These are phyloP conservation scores for Tricholoma bakamatsutake DNA, from an alignment of 768 basidiomycete species.

Conservation along the genomic window DNA sequence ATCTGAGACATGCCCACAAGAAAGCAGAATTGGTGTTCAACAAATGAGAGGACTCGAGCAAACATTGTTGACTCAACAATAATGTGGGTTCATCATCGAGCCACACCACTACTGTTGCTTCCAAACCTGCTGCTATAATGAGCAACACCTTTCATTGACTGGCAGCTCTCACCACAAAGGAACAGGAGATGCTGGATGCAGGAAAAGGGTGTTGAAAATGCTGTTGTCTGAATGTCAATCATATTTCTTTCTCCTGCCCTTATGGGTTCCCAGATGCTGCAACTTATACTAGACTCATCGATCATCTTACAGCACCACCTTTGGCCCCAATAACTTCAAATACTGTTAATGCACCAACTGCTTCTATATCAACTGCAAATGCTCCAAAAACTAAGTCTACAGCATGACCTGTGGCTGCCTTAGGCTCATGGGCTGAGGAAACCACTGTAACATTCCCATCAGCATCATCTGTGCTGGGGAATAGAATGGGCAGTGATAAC, in stretches of 20 bases:
- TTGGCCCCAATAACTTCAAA: neutral
- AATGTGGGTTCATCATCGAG: too few species aligned
- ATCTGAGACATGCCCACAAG: too few species aligned
- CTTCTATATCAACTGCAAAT: neutral
- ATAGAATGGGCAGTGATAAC: too few species aligned
- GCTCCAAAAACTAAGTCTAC: too few species aligned
- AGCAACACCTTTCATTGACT: neutral
- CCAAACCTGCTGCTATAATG: slow-evolving; percentile 22
- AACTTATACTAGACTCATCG: too few species aligned
- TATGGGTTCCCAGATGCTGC: too few species aligned
- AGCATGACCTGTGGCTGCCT: too few species aligned
- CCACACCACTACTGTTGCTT: slow-evolving; percentile 23
- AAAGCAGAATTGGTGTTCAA: too few species aligned
- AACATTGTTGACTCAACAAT: neutral
- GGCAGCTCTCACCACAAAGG: neutral
- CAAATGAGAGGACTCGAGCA: too few species aligned
- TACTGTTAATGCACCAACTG: neutral
- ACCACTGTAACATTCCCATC: too few species aligned
- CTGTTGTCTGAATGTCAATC: slow-evolving; percentile 7
- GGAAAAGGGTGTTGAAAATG: slow-evolving; percentile 24
- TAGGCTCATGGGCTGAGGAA: too few species aligned
- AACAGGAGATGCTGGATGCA: slow-evolving; percentile 9
- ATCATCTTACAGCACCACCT: neutral
- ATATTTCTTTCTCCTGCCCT: slow-evolving; percentile 11
- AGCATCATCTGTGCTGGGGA: too few species aligned